A percentile compares a stretch with the other conserved stretches of the same genome.
Evolutionary conservation across 495 filamentous ascomycete genomes (phyloP).

Genomic region (Trichoderma orchidacearum): DNA sequence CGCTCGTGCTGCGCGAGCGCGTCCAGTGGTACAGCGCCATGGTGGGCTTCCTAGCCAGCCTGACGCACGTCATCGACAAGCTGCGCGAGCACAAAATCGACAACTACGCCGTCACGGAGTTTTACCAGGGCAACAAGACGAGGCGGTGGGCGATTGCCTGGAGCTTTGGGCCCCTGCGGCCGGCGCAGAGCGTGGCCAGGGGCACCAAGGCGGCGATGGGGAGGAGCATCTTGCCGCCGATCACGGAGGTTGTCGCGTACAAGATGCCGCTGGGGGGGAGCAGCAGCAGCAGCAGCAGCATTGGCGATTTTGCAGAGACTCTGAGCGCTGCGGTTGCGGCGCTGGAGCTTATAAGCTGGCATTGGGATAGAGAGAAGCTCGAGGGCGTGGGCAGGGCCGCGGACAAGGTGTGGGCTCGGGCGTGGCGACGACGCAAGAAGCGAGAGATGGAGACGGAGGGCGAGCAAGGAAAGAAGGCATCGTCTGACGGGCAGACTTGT

Average conservation of each 20-base stretch:
- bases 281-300: too few relatives aligned
- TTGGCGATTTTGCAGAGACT: constrained; percentile 6
- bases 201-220: constrained; percentile 37
- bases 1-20: constrained; percentile 38
- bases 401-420: constrained; percentile 37
- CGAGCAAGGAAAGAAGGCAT: constrained; percentile 22
- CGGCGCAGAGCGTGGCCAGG: constrained; percentile 43
- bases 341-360: constrained; percentile 48
- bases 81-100: constrained; percentile 44
- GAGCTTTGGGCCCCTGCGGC: constrained; percentile 62
- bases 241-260: constrained; percentile 29
- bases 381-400: constrained; percentile 21
- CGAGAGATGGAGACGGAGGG: constrained; percentile 8
- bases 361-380: constrained; percentile 18
- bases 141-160: constrained; percentile 80
- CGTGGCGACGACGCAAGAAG: constrained; percentile 24
- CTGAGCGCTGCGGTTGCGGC: constrained; percentile 12
- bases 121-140: constrained; percentile 69
- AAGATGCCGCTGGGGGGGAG: not conserved
- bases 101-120: constrained; percentile 76
- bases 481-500: constrained; percentile 12
- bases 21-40: constrained; percentile 87
- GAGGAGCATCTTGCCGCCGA: constrained; percentile 43
- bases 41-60: constrained; percentile 70
- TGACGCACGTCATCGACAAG: constrained; percentile 45